Evolutionary conservation across 176 grass and related monocot genomes (phyloP), one percentile per base, ranked within the genome.

Genomic region (Aegilops longissima): DNA sequence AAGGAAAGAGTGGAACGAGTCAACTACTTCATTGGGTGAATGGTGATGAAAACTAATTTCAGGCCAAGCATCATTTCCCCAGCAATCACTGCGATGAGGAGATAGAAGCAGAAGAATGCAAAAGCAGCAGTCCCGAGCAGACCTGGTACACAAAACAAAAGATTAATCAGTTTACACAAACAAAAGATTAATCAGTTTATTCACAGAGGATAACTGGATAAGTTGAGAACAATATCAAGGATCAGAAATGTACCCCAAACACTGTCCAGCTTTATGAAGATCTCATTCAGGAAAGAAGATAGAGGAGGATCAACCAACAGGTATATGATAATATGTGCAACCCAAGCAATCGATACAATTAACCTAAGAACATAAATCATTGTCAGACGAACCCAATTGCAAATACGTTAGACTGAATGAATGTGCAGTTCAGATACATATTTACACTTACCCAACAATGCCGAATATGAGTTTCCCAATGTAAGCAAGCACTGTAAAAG

Each of bases 1-100:
- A 27, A 72, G 58, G 40, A 31, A 69, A 88, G 1, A 23, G 24
- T 29, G 36, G 6, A 61, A 92, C 71, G 8, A 76, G 62, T 54
- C 52, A 54, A 73, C 86, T 99, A 99, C 97, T 99, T 99, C 97
- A 99, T 99, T n/a, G 97, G 97, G 87, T 99, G 97, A 84, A 99
- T 99, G 70, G 94, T 99, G 65, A 99, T 97, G 78, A 99, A 99
- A 86, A 99, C 94, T 80, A 99, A 84, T 91, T 97, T 99, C 82
- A 99, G 81, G 35, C 97, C 97, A 81, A 99, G 90, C 92, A 99
- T 94, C 94, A 94, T 97, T 87, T 96, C 97, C 71, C 97, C 97
- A 59, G 97, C 97, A 90, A 99, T 99, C 67, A 99, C 97, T 47
- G 97, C 97, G 29, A 99, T 77, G 36, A 99, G 92, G 69, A 97